phyloP scores from a whole-genome alignment of 2,329 filamentous ascomycete species.

The Seiridium cupressi region DNA sequence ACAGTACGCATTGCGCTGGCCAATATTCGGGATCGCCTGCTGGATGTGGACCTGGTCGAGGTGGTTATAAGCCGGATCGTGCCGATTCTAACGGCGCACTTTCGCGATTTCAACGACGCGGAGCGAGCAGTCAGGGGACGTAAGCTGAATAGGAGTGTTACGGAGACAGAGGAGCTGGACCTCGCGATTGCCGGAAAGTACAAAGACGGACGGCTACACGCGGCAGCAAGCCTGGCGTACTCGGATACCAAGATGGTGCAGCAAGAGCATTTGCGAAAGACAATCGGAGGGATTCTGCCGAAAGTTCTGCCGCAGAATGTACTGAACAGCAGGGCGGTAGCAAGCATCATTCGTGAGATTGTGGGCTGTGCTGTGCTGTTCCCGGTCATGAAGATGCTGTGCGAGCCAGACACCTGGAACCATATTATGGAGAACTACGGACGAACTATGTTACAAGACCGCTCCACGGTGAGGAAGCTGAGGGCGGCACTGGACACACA shows the following conservation, averaged over 20 bases:
- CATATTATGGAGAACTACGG: constrained; percentile 90
- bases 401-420: constrained; percentile 97
- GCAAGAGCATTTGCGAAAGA: constrained; percentile 80
- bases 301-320: constrained; percentile 71
- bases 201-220: constrained; percentile 81
- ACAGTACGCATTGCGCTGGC: constrained; percentile 71
- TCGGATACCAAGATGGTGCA: constrained; percentile 82
- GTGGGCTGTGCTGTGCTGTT: constrained; percentile 88
- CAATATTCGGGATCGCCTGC: constrained; percentile 69
- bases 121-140: constrained; percentile 83
- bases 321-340: constrained; percentile 77
- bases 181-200: constrained; percentile 95
- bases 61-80: constrained; percentile 78
- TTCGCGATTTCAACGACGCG: constrained; percentile 87
- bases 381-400: constrained; percentile 75
- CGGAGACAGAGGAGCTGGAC: constrained; percentile 94
- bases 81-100: constrained; percentile 83
- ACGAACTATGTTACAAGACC: constrained; percentile 84
- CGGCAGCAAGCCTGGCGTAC: constrained; percentile 78
- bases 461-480: constrained; percentile 90
- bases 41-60: constrained; percentile 79
- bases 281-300: constrained; percentile 72
- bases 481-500: constrained; percentile 92
- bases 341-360: constrained; percentile 80
- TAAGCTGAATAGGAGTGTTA: constrained; percentile 84